phyloP scores from a whole-genome alignment of 441 rosid species.

The Adansonia grandidieri region DNA sequence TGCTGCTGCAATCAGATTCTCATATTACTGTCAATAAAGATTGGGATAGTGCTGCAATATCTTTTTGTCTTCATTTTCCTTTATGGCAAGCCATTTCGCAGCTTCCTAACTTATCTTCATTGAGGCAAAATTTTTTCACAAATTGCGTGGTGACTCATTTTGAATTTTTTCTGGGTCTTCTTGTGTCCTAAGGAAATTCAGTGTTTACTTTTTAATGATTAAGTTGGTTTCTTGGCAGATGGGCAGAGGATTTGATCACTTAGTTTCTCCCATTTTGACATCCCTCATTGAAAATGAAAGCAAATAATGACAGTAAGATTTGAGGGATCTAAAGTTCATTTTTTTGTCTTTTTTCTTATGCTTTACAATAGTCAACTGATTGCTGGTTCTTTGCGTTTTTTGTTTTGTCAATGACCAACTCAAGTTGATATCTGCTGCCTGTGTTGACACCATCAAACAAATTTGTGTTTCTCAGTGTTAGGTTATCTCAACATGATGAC shows the following conservation, averaged over 20 bases:
- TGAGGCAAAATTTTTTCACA: neutral
- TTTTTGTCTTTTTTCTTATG: neutral
- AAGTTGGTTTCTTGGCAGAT: neutral
- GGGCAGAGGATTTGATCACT: neutral
- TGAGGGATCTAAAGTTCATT: neutral
- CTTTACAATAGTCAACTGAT: neutral
- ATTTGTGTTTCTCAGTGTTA: neutral
- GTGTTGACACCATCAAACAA: neutral
- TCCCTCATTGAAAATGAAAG: neutral
- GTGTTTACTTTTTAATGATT: neutral
- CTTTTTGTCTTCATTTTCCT: neutral
- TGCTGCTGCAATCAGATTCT: neutral
- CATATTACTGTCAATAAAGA: neutral
- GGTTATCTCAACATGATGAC: neutral
- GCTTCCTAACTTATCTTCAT: neutral
- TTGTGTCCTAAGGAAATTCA: neutral
- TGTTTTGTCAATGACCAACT: neutral
- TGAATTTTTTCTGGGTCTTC: neutral
- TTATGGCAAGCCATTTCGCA: neutral
- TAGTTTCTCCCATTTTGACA: neutral
- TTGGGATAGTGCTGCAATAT: neutral
- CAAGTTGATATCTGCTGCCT: slow-evolving; percentile 10
- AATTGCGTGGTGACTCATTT: neutral
- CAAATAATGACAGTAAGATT: neutral
- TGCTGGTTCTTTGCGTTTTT: neutral